A percentile compares a stretch with the other conserved stretches of the same genome.
These are phyloP conservation scores for Cucurbita ficifolia DNA, from an alignment of 306 rosid species.

Conservation along the genomic window DNA sequence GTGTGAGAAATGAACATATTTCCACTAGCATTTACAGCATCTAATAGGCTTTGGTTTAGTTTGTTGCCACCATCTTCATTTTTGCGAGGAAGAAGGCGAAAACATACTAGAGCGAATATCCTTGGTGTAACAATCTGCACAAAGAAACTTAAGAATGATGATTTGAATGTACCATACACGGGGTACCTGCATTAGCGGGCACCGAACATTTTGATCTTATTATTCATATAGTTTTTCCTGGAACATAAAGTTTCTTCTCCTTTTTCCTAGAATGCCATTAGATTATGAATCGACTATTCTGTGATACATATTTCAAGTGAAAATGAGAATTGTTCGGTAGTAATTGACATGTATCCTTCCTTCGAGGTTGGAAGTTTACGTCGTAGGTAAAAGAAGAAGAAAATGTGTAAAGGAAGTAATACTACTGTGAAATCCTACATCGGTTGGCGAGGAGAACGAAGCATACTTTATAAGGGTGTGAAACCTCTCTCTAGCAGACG, in stretches of 20 bases:
- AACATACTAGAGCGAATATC: constrained; percentile 70
- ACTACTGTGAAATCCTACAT: too few relatives aligned
- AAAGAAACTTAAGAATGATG: neutral
- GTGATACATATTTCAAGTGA: neutral
- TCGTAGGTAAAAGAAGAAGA: too few relatives aligned
- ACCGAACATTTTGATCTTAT: neutral
- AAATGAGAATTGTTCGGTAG: too few relatives aligned
- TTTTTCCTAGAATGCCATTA: neutral
- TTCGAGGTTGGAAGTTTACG: too few relatives aligned
- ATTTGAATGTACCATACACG: neutral
- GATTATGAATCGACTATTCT: neutral
- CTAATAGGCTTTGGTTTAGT: constrained; percentile 46
- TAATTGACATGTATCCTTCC: too few relatives aligned
- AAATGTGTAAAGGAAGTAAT: too few relatives aligned
- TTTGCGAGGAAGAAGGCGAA: constrained; percentile 46
- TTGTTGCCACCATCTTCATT: constrained; percentile 34
- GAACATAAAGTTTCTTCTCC: neutral
- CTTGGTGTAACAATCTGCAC: constrained; percentile 57
- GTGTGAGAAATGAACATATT: constrained; percentile 68
- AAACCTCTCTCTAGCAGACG: too few relatives aligned
- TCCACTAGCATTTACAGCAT: constrained; percentile 64
- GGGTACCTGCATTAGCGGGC: neutral
- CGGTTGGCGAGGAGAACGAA: too few relatives aligned
- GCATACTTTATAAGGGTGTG: too few relatives aligned
- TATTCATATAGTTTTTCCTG: neutral